phyloP scores from a whole-genome alignment of 257 asterid species.

The Echium plantagineum region DNA sequence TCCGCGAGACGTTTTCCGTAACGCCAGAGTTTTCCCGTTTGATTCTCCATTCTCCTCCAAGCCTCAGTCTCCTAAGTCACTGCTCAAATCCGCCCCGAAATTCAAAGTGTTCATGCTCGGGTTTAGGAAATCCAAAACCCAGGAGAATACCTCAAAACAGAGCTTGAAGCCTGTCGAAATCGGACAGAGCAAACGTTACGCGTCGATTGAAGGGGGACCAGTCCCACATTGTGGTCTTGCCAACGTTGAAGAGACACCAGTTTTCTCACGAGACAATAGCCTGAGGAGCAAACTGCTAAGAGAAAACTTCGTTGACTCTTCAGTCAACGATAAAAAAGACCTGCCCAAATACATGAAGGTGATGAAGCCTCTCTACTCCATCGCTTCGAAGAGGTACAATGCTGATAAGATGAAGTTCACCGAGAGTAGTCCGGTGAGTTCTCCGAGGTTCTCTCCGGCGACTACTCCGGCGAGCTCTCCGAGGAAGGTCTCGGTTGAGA shows the following conservation, averaged over 20 bases:
- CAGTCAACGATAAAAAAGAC: too few species aligned
- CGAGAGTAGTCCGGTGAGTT: too few species aligned
- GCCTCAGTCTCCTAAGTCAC: slow-evolving; percentile 41
- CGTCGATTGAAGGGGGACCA: too few species aligned
- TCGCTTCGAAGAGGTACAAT: too few species aligned
- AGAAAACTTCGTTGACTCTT: slow-evolving; percentile 13
- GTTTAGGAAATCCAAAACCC: slow-evolving; percentile 27
- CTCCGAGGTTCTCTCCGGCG: too few species aligned
- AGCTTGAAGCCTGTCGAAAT: slow-evolving; percentile 1
- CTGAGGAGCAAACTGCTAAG: slow-evolving; percentile 35
- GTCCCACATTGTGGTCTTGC: background rate
- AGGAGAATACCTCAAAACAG: too few species aligned
- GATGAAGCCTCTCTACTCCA: too few species aligned
- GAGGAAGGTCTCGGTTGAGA: slow-evolving; percentile 18
- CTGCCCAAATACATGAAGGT: too few species aligned
- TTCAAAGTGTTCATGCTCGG: slow-evolving; percentile 42
- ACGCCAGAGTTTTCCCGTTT: slow-evolving; percentile 9
- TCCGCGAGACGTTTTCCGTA: background rate
- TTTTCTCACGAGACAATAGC: slow-evolving; percentile 26
- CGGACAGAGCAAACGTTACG: slow-evolving; percentile 21
- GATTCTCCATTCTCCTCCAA: slow-evolving; percentile 10
- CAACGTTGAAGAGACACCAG: slow-evolving; percentile 1
- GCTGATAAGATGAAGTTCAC: too few species aligned
- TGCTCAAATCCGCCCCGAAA: slow-evolving; percentile 16
- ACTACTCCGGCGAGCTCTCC: too few species aligned